These are phyloP conservation scores for Rutstroemia sp. DNA, from an alignment of 2,329 filamentous ascomycete genomes.

Conservation along the genomic window DNA sequence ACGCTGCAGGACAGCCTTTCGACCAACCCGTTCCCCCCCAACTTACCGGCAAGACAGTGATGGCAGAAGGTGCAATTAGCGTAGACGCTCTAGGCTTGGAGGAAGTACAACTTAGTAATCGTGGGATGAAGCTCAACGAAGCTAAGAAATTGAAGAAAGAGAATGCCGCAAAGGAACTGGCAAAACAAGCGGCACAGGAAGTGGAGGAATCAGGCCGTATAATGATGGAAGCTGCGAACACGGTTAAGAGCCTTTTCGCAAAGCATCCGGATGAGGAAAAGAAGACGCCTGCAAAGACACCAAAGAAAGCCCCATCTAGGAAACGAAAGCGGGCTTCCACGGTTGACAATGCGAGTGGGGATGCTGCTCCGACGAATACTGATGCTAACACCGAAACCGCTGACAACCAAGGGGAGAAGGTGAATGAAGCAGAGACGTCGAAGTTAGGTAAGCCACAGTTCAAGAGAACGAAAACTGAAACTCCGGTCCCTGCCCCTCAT, in stretches of 20 bases:
- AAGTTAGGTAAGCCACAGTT: slow-evolving; percentile 32
- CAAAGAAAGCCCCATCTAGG: slow-evolving; percentile 19
- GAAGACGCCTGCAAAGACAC: slow-evolving; percentile 16
- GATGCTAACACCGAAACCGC: slow-evolving; percentile 19
- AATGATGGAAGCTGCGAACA: slow-evolving; percentile 41
- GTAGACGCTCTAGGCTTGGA: slow-evolving; percentile 44
- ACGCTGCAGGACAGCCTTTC: slow-evolving; percentile 57
- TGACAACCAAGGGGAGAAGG: slow-evolving; percentile 8
- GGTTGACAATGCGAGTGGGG: slow-evolving; percentile 4
- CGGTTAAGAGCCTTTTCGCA: slow-evolving; percentile 35
- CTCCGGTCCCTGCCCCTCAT: slow-evolving; percentile 42
- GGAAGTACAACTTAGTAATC: slow-evolving; percentile 58
- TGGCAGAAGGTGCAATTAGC: slow-evolving; percentile 54
- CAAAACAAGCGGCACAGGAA: slow-evolving; percentile 54
- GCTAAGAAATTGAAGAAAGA: slow-evolving; percentile 71
- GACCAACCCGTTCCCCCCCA: slow-evolving; percentile 33
- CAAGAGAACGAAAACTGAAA: slow-evolving; percentile 51
- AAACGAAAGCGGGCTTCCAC: slow-evolving; percentile 28
- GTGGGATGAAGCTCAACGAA: slow-evolving; percentile 72
- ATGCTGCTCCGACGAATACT: slow-evolving; percentile 7
- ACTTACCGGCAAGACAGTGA: slow-evolving; percentile 33
- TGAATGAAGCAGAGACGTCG: slow-evolving; percentile 12
- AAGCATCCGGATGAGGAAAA: slow-evolving; percentile 14
- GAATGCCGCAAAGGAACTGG: slow-evolving; percentile 63
- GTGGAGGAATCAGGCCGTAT: slow-evolving; percentile 50